phyloP scores from a whole-genome alignment of 2,329 filamentous ascomycete genomes.

The Herpotrichia juniperi region DNA sequence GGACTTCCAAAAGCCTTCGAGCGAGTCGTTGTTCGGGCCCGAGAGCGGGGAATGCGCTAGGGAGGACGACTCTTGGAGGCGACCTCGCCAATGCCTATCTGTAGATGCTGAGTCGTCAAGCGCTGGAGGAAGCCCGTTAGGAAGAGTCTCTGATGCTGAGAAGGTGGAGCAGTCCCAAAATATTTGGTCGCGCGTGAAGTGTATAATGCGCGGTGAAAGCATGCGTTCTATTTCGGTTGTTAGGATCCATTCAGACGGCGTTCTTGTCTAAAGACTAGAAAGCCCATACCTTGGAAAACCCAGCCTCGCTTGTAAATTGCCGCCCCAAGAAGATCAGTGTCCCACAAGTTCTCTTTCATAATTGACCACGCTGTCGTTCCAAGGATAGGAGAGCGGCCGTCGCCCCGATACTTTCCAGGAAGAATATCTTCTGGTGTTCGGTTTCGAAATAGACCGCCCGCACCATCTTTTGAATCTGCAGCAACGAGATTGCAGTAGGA shows the following conservation, averaged over 20 bases:
- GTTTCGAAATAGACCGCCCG: slow-evolving; percentile 15
- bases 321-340: slow-evolving; percentile 10
- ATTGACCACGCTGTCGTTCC: background rate
- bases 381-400: background rate
- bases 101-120: slow-evolving; percentile 19
- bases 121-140: slow-evolving; percentile 23
- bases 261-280: too few relatives aligned
- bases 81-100: slow-evolving; percentile 33
- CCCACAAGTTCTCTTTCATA: slow-evolving; percentile 12
- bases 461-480: slow-evolving; percentile 11
- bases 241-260: background rate
- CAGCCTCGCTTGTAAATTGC: slow-evolving; percentile 20
- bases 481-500: slow-evolving; percentile 22
- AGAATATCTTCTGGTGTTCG: background rate
- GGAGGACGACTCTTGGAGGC: too few relatives aligned
- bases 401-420: background rate
- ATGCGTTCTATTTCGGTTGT: too few relatives aligned
- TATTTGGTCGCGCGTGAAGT: too few relatives aligned
- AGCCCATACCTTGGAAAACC: slow-evolving; percentile 29
- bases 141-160: slow-evolving; percentile 30
- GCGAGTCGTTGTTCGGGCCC: too few relatives aligned
- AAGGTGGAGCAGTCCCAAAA: too few relatives aligned
- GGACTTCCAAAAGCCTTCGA: slow-evolving; percentile 29
- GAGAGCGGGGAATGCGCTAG: too few relatives aligned
- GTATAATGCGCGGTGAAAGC: too few relatives aligned